These are phyloP conservation scores for Cadophora malorum DNA, from an alignment of 2,329 filamentous ascomycete genomes.

Conservation along the genomic window DNA sequence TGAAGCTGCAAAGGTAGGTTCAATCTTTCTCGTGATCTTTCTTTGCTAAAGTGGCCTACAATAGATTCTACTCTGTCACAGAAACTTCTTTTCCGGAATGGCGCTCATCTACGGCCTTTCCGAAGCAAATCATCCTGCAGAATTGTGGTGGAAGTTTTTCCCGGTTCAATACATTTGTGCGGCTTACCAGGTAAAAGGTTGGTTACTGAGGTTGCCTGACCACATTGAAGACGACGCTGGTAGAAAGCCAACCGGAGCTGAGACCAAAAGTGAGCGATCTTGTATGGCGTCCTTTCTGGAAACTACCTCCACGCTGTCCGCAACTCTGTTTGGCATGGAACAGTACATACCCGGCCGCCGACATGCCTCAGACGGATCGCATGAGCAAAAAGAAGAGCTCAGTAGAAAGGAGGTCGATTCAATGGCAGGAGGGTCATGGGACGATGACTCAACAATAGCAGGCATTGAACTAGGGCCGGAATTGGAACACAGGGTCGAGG, in stretches of 20 bases:
- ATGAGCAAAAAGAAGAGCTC: conserved; percentile 3
- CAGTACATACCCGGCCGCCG: not conserved
- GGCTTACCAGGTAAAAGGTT: conserved; percentile 14
- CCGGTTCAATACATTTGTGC: conserved; percentile 4
- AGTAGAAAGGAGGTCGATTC: conserved; percentile 6
- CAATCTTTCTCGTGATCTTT: conserved; percentile 18
- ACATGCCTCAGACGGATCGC: not conserved
- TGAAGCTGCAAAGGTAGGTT: conserved; percentile 20
- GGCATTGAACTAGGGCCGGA: conserved; percentile 11
- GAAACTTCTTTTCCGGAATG: conserved; percentile 19
- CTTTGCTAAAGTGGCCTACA: conserved; percentile 18
- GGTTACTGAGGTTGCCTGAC: conserved; percentile 1
- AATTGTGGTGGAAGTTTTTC: conserved; percentile 1
- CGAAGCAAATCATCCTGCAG: conserved; percentile 16
- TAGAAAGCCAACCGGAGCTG: conserved; percentile 15
- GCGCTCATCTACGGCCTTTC: conserved; percentile 15
- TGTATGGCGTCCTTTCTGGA: not conserved
- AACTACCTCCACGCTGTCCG: too few species aligned
- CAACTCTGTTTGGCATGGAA: conserved; percentile 8
- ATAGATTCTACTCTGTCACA: conserved; percentile 17
- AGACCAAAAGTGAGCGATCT: conserved; percentile 14
- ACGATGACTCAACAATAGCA: conserved; percentile 10
- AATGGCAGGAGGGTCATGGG: conserved; percentile 11
- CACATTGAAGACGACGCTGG: not conserved
- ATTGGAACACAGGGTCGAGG: conserved; percentile 4